These are phyloP conservation scores for Amaranthus cruentus DNA, from an alignment of 148 eudicot species.

Conservation along the genomic window DNA sequence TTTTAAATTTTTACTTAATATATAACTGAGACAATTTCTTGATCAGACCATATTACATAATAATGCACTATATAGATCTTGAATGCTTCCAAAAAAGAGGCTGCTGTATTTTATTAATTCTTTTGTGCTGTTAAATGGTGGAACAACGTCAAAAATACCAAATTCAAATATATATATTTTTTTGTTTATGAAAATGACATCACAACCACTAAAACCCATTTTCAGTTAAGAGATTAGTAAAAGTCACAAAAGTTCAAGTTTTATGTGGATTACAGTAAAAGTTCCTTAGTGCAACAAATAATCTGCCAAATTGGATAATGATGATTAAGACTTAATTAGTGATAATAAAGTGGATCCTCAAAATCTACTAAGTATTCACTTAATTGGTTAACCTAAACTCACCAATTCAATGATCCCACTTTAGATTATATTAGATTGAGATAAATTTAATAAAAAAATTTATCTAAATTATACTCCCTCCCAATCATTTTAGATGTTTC, in stretches of 20 bases:
- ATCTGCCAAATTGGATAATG: neutral
- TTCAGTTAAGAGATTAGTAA: slow-evolving; percentile 3
- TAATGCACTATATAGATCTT: slow-evolving; percentile 12
- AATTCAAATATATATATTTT: neutral
- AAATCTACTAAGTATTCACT: slow-evolving; percentile 4
- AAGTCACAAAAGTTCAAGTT: slow-evolving; percentile 2
- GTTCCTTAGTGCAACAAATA: slow-evolving; percentile 4
- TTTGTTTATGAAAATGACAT: slow-evolving; percentile 19
- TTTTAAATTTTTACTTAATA: no score
- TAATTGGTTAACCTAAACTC: slow-evolving; percentile 11
- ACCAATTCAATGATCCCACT: slow-evolving; percentile 24
- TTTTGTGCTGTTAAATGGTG: neutral
- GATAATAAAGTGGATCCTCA: slow-evolving; percentile 9
- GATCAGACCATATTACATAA: neutral
- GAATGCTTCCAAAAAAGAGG: slow-evolving; percentile 28
- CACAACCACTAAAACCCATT: slow-evolving; percentile 13
- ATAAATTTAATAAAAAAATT: neutral
- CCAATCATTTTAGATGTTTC: no score
- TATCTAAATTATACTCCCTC: no score
- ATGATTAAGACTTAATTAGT: slow-evolving; percentile 10
- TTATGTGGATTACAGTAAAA: neutral
- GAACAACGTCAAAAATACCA: slow-evolving; percentile 18
- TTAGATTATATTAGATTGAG: slow-evolving; percentile 12
- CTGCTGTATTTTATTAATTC: slow-evolving; percentile 17
- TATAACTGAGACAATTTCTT: no score